Base-by-base conservation (phyloP, 179 eudicot genomes). In the Nepenthes alata region DNA sequence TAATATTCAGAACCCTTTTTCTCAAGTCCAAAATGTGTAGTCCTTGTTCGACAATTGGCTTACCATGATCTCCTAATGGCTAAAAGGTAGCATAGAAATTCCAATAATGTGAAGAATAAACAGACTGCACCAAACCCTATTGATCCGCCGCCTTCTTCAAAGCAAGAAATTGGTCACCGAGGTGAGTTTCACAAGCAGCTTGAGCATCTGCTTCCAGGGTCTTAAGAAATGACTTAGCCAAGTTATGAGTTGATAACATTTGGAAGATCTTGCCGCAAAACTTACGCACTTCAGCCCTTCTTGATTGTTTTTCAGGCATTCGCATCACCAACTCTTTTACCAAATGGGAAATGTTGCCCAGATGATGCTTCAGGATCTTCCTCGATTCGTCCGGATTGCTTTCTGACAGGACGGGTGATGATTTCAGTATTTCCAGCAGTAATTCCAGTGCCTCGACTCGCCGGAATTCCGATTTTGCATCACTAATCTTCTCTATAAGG, bases 261-360 rank as follows among this genome's bases (percentile, higher is more conserved):
- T 75, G 85, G 63, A 81, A 75, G 3, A 82, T 48, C 68, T 74
- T 84, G 35, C 71, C 65, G 49, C 85, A 80, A 63, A 88, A 89
- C 65, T 80, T 91, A 11, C 87, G 85, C 35, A 86, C 91, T 58
- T 78, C 89, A 45, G 98, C 85, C 47, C 83, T 73, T 74, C 84
- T 77, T 1, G 91, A 59, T 64, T 86, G 95, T 77, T 91, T 91
- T 52, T 86, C 88, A 0, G 98, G 96, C 89, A 86, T 80, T 62
- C 84, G 73, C 2, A 69, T 68, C 48, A 77, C 82, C 55, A 91
- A 67, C 65, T 79, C 81, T 60, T 82, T 69, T 35, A 88, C 67
- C 47, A 91, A 68, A 60, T 67, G 71, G 58, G 81, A 37, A 2
- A 91, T 68, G 65, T 76, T 64, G 0, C 82, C 70, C 58, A 89